Base-by-base conservation (phyloP, 352 stramenopile species). In the Phytophthora podocarpi region DNA sequence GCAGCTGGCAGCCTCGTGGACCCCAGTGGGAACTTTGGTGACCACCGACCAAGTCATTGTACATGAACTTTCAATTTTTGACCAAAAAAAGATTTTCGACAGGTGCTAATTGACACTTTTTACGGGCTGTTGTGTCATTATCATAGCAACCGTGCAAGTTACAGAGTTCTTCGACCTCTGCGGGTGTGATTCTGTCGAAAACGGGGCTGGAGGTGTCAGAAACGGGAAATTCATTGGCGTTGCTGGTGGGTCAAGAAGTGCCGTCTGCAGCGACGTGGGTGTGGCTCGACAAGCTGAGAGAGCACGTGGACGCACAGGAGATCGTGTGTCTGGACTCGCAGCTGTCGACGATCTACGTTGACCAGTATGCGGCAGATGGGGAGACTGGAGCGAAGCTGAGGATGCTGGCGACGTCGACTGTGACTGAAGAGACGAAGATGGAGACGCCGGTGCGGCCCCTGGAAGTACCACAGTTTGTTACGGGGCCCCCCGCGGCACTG, bases 261-360 rank as follows among this genome's bases (percentile, higher is more conserved):
- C 70, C 80, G 2, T 53, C 64, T 21, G 51, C 60, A 30, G 68
- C 71, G 5, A 75, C 74, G 32, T 91, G 80, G 82, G 31, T 41
- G 31, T 91, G 82, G 82, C 58, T 76, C 37, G 50, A 76, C 24
- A 70, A 64, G 30, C 49, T 91, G 24, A 56, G 60, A 30, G 21
- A 56, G 46, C 76, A 81, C 52, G 52, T 91, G 7, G 39, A 71
- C 27, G 71, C 80, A 2, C 8, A 73, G 2, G 73, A 89, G 18
- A 69, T 78, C 2, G 50, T 91, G 64, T 84, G 80, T 48, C 62
- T 91, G 16, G 78, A 89, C 59, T 75, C 82, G 50, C 78, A 89
- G 57, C 27, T 87, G 24, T 76, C 76, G 12, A 72, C 74, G 4
- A 74, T 89, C 28, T 89, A 87, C 52, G 74, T 76, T 30, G 74